Evolutionary conservation across 2,329 filamentous ascomycete species (phyloP), one percentile per base, ranked within the genome.

Genomic region (Aspergillus sp.): DNA sequence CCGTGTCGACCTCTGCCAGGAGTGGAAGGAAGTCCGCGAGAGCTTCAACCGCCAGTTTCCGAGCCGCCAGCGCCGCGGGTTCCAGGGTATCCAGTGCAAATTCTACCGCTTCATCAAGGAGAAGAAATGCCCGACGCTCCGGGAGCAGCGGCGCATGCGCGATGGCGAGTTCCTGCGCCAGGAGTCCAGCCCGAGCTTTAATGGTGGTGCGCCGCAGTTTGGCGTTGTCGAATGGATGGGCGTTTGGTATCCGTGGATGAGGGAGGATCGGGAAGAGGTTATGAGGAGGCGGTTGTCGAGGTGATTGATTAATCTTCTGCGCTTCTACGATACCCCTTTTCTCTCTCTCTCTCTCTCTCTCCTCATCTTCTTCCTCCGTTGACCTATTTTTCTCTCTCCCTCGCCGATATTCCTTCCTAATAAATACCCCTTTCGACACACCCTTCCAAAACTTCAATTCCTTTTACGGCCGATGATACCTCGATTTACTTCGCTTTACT

Each of bases 81-180:
- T 78, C 64, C 73, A 76, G 59, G 79, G 78, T 0, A 77, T 81
- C 19, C 78, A 81, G 64, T 81, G 79, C 72, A 79, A 79, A 60
- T 80, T 78, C 63, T 81, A 81, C 64, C 76, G 79, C n/a, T 74
- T 79, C 56, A 76, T 80, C 56, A 75, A 74, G 57, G 72, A 76
- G 55, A 75, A 78, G 62, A 74, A 73, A 46, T 76, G 78, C 59
- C 76, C 76, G 1, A 78, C 77, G 6, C 64, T 80, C 15, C 71
- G 78, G 33, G 72, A 77, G 58, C 77, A 79, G 62, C 64, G 72
- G 17, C 68, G 72, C 3, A 70, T 74, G 68, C 73, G 71, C 7
- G 73, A 74, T 64, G 72, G 71, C n/a, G 73, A 75, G 56, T 75
- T 75, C 48, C 66, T 77, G 43, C 66, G 71, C 4, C 69, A 73